Conservation (phyloP, 208 protist genomes). For the Wallacemonas sp. region DNA sequence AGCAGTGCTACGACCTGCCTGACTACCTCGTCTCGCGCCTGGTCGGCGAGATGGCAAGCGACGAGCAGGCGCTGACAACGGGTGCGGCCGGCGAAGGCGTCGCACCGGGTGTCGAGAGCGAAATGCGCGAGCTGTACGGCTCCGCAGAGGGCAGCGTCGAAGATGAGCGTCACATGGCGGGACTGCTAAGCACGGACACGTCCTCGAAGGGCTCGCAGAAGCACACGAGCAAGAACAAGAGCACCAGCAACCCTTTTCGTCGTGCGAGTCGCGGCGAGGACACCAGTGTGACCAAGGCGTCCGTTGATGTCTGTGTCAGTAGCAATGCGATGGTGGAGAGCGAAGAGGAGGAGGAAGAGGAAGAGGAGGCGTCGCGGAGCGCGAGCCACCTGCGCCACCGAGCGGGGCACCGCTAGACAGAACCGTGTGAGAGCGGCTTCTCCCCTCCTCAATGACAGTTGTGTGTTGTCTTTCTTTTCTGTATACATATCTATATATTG, state of each 20-base stretch:
- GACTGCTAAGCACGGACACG: neutral
- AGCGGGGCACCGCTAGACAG: no score
- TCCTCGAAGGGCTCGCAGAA: no score
- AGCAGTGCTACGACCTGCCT: slow-evolving; percentile 38
- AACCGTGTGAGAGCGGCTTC: no score
- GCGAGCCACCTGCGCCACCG: no score
- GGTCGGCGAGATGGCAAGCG: slow-evolving; percentile 4
- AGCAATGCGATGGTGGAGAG: neutral
- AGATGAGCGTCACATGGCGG: neutral
- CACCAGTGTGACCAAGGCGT: neutral
- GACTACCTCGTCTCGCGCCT: slow-evolving; percentile 38
- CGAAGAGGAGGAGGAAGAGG: no score
- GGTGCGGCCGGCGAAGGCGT: neutral
- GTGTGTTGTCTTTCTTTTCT: neutral
- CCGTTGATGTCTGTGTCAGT: neutral
- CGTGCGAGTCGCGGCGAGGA: neutral
- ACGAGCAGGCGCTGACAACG: neutral
- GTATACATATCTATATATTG: no score
- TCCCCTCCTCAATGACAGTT: no score
- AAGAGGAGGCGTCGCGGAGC: no score
- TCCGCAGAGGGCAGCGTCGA: neutral
- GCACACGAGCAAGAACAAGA: neutral
- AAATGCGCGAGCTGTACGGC: neutral
- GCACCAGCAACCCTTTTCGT: no score
- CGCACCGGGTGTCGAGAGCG: neutral